These are phyloP conservation scores for Colletotrichum chrysophilum DNA, from an alignment of 2,329 filamentous ascomycete genomes.

Conservation along the genomic window DNA sequence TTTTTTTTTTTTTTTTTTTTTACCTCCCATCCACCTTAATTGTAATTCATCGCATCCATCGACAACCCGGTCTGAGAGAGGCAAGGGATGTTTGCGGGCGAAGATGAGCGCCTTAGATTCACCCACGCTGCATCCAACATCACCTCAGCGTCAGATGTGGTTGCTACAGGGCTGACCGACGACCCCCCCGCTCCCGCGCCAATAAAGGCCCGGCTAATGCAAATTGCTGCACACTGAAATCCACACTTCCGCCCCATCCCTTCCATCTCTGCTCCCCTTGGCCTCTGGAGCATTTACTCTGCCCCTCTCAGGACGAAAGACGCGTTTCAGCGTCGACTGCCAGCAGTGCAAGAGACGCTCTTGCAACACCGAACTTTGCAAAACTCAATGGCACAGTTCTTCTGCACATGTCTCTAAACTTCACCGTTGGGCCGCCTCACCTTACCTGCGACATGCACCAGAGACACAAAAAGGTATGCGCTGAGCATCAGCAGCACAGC, in stretches of 20 bases:
- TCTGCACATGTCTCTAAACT: not conserved
- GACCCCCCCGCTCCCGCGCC: not conserved
- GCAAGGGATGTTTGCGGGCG: not conserved
- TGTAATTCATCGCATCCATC: not conserved
- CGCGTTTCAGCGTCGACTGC: not conserved
- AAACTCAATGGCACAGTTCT: not conserved
- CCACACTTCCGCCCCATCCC: not conserved
- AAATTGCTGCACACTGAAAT: not conserved
- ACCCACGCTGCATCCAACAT: not conserved
- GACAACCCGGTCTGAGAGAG: not conserved
- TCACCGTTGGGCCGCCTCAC: not conserved
- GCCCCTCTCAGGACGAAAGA: not conserved
- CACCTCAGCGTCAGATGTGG: not conserved
- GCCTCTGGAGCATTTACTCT: not conserved
- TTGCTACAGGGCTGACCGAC: constrained; percentile 9
- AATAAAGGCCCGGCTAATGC: not conserved
- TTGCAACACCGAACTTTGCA: not conserved
- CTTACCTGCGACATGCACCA: not conserved
- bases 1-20: too few relatives aligned
- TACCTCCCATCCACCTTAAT: not conserved
- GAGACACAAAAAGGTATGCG: not conserved
- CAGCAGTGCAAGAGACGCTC: not conserved
- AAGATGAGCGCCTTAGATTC: not conserved
- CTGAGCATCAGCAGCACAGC: not conserved
- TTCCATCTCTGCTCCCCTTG: not conserved